phyloP scores from a whole-genome alignment of 768 basidiomycete species.

The Dentipellis sp. region DNA sequence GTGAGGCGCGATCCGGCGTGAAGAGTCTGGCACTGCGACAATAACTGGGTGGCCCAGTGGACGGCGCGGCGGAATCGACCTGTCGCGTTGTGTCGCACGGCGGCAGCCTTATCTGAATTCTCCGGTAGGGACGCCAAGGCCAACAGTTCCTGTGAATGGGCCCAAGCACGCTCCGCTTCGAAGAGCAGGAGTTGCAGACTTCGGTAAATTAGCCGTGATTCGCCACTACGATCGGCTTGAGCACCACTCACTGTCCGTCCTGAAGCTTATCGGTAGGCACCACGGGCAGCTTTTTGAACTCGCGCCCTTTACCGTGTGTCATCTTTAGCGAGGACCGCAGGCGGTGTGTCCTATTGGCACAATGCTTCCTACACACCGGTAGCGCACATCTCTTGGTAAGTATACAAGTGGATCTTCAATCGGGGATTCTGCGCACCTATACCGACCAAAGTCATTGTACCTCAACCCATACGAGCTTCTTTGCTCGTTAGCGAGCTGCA shows the following conservation, averaged over 20 bases:
- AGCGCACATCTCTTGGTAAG: neutral
- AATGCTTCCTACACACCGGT: constrained; percentile 66
- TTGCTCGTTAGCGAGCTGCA: constrained; percentile 81
- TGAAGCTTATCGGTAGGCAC: constrained; percentile 61
- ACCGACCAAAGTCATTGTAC: constrained; percentile 81
- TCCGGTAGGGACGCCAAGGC: constrained; percentile 35
- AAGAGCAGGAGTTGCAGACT: constrained; percentile 81
- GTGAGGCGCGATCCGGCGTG: constrained; percentile 42
- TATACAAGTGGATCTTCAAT: neutral
- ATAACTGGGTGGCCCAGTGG: constrained; percentile 68
- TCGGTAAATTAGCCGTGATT: constrained; percentile 5
- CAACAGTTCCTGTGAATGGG: constrained; percentile 75
- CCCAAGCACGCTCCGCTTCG: constrained; percentile 89
- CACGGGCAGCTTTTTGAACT: constrained; percentile 77
- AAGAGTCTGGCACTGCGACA: constrained; percentile 65
- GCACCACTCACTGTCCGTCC: constrained; percentile 68
- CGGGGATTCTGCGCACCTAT: constrained; percentile 42
- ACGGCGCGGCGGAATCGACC: constrained; percentile 75
- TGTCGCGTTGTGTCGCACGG: constrained; percentile 66
- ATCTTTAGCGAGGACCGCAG: constrained; percentile 76
- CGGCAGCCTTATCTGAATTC: constrained; percentile 31
- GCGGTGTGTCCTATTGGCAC: constrained; percentile 83
- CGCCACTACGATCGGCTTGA: constrained; percentile 3
- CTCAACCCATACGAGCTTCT: constrained; percentile 86
- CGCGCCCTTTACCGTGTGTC: constrained; percentile 83